Percentiles rank a stretch among this genome's conserved stretches.
Conservation (phyloP, 345 rosid genomes). For the Ceriops decandra region DNA sequence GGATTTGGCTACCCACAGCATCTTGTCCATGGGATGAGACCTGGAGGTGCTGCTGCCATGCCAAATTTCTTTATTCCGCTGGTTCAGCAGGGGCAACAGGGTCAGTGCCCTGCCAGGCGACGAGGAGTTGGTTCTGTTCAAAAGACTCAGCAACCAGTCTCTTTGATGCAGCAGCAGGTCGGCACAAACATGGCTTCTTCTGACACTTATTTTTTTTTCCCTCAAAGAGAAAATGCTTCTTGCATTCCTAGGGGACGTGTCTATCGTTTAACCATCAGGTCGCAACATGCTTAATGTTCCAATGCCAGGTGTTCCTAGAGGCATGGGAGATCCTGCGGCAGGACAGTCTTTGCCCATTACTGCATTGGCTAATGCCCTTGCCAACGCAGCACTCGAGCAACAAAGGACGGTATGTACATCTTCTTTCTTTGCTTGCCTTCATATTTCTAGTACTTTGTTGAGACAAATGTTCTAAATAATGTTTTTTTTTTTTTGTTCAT, state of each 20-base stretch:
- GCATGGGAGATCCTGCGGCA: slow-evolving; percentile 19
- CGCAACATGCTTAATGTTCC: slow-evolving; percentile 23
- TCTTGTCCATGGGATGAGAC: slow-evolving; percentile 32
- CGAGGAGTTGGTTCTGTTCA: slow-evolving; percentile 19
- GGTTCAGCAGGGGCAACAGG: slow-evolving; percentile 28
- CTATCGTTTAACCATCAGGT: slow-evolving; percentile 26
- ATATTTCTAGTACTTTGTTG: neutral
- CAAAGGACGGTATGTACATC: slow-evolving; percentile 19
- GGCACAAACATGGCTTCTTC: neutral
- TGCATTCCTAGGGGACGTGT: slow-evolving; percentile 21
- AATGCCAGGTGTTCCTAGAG: slow-evolving; percentile 23
- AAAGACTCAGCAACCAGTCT: slow-evolving; percentile 26
- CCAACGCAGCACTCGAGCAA: slow-evolving; percentile 23
- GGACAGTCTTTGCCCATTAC: slow-evolving; percentile 22
- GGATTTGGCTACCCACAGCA: slow-evolving; percentile 32
- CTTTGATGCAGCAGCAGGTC: slow-evolving; percentile 31
- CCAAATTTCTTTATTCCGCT: slow-evolving; percentile 25
- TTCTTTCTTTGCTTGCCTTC: neutral
- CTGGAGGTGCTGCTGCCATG: slow-evolving; percentile 30
- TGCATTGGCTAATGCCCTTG: slow-evolving; percentile 24
- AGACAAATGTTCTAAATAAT: neutral
- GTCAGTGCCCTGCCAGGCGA: slow-evolving; percentile 18
- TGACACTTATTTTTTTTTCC: no score
- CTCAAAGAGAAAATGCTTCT: neutral
- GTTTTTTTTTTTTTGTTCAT: neutral